These are phyloP conservation scores for Canariomyces notabilis DNA, from an alignment of 2,329 filamentous ascomycete species.

Conservation along the genomic window DNA sequence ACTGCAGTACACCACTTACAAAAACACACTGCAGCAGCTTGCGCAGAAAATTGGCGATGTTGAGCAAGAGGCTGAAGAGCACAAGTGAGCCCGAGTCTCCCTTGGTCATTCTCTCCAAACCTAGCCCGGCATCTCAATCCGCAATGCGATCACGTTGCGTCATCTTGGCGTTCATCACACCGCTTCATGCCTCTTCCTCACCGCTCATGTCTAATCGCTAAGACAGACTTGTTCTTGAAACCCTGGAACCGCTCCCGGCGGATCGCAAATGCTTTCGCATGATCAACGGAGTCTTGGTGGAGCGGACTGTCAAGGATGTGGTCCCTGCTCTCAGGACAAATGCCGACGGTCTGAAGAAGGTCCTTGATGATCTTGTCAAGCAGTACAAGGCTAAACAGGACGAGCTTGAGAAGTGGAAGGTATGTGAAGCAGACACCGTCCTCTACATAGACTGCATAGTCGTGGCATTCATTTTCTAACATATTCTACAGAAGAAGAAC, in stretches of 20 bases:
- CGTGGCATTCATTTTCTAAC: conserved; percentile 18
- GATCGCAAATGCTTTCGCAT: conserved; percentile 98
- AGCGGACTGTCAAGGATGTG: conserved; percentile 89
- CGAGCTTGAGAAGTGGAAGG: conserved; percentile 98
- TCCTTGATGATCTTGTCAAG: conserved; percentile 89
- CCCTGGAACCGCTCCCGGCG: conserved; percentile 71
- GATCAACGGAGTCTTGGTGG: conserved; percentile 94
- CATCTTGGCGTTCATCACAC: conserved; percentile 31
- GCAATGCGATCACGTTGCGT: neutral
- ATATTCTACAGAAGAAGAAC: conserved; percentile 68
- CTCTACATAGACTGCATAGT: neutral
- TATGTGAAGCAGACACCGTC: conserved; percentile 39
- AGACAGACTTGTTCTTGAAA: conserved; percentile 84
- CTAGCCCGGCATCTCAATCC: neutral
- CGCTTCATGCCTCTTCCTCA: conserved; percentile 31
- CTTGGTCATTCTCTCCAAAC: neutral
- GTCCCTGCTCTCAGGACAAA: conserved; percentile 89
- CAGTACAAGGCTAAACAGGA: conserved; percentile 93
- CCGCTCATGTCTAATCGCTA: conserved; percentile 23
- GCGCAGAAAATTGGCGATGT: conserved; percentile 96
- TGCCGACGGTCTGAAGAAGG: conserved; percentile 87
- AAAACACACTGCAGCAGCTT: conserved; percentile 78
- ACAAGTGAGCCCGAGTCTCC: conserved; percentile 66
- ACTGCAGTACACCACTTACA: conserved; percentile 71
- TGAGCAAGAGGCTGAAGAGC: conserved; percentile 94